These are phyloP conservation scores for Crithidia thermophila DNA, from an alignment of 208 protist species.

Conservation along the genomic window DNA sequence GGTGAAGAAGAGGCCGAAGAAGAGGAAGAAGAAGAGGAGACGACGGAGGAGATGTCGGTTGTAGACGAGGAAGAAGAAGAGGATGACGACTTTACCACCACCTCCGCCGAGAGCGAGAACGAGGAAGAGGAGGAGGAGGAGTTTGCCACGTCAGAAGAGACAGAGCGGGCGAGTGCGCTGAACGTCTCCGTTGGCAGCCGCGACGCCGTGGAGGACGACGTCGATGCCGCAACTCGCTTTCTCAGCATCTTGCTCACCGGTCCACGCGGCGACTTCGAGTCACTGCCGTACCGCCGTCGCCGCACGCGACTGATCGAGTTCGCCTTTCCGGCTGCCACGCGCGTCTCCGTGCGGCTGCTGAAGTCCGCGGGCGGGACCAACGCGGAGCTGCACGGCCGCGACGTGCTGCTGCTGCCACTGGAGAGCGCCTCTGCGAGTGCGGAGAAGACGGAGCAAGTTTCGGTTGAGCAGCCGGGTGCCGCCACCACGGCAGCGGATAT, in stretches of 20 bases:
- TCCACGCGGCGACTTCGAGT: conserved; percentile 17
- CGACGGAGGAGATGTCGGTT: conserved; percentile 7
- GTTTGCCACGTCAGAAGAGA: conserved; percentile 12
- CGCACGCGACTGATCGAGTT: conserved; percentile 30
- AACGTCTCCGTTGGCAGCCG: conserved; percentile 14
- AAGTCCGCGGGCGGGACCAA: conserved; percentile 11
- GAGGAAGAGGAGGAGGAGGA: conserved; percentile 13
- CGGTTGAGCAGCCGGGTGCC: no score
- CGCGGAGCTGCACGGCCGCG: conserved; percentile 3
- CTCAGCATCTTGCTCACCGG: conserved; percentile 1
- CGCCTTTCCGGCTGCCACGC: conserved; percentile 17
- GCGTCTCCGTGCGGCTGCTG: conserved; percentile 24
- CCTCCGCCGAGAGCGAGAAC: conserved; percentile 8
- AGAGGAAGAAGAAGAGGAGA: not conserved
- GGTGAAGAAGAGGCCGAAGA: no score
- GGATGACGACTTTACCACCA: conserved; percentile 5
- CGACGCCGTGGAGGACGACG: conserved; percentile 7
- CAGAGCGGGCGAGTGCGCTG: conserved; percentile 12
- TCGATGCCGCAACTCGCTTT: not conserved
- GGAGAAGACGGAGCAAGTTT: not conserved
- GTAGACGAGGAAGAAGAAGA: conserved; percentile 15
- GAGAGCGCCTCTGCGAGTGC: conserved; percentile 22
- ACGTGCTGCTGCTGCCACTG: conserved; percentile 28
- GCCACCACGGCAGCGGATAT: no score
- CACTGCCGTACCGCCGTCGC: conserved; percentile 25